Percentiles rank a stretch among this genome's conserved stretches.
phyloP scores from a whole-genome alignment of 2,329 filamentous ascomycete genomes.

The Tricladium varicosporioides region DNA sequence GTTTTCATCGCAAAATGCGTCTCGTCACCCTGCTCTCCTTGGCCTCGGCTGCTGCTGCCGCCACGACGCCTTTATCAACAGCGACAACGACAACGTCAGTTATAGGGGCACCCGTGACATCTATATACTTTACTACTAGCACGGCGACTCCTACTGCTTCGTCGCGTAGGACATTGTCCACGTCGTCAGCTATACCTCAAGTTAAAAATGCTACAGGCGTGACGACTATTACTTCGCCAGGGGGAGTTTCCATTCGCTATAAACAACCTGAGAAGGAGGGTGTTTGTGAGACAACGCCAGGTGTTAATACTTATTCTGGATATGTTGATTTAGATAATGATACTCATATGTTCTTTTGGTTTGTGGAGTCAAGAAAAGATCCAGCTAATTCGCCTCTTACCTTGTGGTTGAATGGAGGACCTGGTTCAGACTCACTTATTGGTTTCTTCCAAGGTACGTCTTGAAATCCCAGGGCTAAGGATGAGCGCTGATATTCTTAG shows the following conservation, averaged over 20 bases:
- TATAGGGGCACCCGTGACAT: background rate
- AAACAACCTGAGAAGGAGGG: slow-evolving; percentile 2
- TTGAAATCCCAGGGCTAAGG: slow-evolving; percentile 10
- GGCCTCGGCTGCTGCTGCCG: background rate
- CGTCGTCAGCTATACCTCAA: too few relatives aligned
- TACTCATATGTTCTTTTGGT: slow-evolving; percentile 38
- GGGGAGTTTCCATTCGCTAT: slow-evolving; percentile 1
- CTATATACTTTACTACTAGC: background rate
- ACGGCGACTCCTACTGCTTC: background rate
- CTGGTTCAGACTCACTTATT: slow-evolving; percentile 55
- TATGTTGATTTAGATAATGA: slow-evolving; percentile 5
- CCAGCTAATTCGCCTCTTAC: slow-evolving; percentile 48
- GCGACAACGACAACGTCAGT: background rate
- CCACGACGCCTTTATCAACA: background rate
- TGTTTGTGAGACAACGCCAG: slow-evolving; percentile 3
- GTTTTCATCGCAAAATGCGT: background rate
- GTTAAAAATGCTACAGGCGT: background rate
- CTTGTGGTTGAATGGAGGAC: slow-evolving; percentile 65
- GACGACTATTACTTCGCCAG: slow-evolving; percentile 1
- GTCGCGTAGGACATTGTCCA: too few relatives aligned
- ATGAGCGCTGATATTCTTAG: slow-evolving; percentile 43
- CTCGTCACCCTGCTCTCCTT: background rate
- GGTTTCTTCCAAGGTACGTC: slow-evolving; percentile 40
- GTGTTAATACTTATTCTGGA: slow-evolving; percentile 4
- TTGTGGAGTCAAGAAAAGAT: slow-evolving; percentile 42